A percentile compares a stretch with the other conserved stretches of the same genome.
Evolutionary conservation across 2,329 filamentous ascomycete genomes (phyloP).

Genomic region (Fusarium denticulatum): DNA sequence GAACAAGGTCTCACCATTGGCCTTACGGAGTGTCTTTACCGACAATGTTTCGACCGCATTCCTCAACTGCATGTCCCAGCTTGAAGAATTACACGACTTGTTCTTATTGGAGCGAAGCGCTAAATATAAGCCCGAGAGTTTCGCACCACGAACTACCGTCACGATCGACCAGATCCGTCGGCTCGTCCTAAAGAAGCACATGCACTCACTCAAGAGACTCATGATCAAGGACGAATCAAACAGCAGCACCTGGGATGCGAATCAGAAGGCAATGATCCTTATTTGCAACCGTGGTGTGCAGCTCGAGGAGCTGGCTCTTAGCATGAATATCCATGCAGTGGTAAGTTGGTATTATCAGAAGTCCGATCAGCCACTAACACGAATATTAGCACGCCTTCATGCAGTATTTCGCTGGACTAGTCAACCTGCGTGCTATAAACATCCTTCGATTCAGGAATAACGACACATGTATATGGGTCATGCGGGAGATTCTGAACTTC

Average conservation of each 20-base stretch:
- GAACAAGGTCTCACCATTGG: slow-evolving; percentile 61
- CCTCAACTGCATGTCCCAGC: slow-evolving; percentile 62
- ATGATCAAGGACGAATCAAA: slow-evolving; percentile 67
- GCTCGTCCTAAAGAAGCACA: slow-evolving; percentile 67
- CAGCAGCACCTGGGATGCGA: slow-evolving; percentile 64
- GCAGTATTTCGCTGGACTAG: slow-evolving; percentile 60
- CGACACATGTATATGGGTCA: slow-evolving; percentile 66
- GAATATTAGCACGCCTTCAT: slow-evolving; percentile 63
- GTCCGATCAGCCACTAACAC: slow-evolving; percentile 10
- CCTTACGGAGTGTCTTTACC: slow-evolving; percentile 68
- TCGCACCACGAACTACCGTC: slow-evolving; percentile 60
- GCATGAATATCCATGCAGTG: slow-evolving; percentile 63
- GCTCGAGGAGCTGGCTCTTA: slow-evolving; percentile 66
- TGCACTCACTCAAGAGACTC: slow-evolving; percentile 62
- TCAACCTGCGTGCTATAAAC: slow-evolving; percentile 64
- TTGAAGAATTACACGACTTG: slow-evolving; percentile 66
- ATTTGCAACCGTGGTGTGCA: slow-evolving; percentile 60
- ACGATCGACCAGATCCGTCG: slow-evolving; percentile 68
- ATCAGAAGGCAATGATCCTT: slow-evolving; percentile 64
- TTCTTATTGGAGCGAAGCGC: slow-evolving; percentile 65
- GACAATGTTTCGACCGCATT: slow-evolving; percentile 69
- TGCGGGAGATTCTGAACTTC: slow-evolving; percentile 67
- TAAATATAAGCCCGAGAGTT: slow-evolving; percentile 63
- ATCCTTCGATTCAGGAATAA: slow-evolving; percentile 64
- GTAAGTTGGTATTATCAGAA: slow-evolving; percentile 53